These are phyloP conservation scores for Scleroderma citrinum DNA, from an alignment of 768 basidiomycete genomes.

Conservation along the genomic window DNA sequence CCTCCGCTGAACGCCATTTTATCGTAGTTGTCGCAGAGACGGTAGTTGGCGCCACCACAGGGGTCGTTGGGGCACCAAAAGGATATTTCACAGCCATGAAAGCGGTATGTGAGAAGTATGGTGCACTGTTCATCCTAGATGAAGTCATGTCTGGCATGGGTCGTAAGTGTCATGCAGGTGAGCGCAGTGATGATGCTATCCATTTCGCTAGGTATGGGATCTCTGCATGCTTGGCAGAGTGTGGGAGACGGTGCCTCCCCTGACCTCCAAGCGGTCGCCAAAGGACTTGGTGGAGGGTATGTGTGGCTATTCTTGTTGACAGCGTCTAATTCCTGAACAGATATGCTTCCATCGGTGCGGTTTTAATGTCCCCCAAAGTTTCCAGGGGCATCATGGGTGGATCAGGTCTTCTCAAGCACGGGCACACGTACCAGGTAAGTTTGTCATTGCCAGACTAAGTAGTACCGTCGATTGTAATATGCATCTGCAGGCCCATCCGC, in stretches of 20 bases:
- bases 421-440: slow-evolving; percentile 75
- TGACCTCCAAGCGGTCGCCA: slow-evolving; percentile 85
- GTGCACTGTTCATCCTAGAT: slow-evolving; percentile 73
- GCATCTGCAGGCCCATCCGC: slow-evolving; percentile 53
- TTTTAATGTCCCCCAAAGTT: slow-evolving; percentile 68
- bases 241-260: slow-evolving; percentile 73
- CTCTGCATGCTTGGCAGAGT: slow-evolving; percentile 80
- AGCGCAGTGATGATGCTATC: neutral
- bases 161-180: slow-evolving; percentile 42
- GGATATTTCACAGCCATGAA: slow-evolving; percentile 87
- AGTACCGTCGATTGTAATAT: neutral
- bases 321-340: slow-evolving; percentile 29
- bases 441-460: neutral
- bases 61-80: slow-evolving; percentile 68
- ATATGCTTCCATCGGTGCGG: slow-evolving; percentile 77
- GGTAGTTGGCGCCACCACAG: slow-evolving; percentile 82
- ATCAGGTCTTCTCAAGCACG: slow-evolving; percentile 77
- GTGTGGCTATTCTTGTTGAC: slow-evolving; percentile 12
- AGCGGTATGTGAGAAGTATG: slow-evolving; percentile 72
- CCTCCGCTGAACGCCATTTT: neutral
- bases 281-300: slow-evolving; percentile 86
- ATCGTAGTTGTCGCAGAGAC: slow-evolving; percentile 72
- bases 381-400: slow-evolving; percentile 61
- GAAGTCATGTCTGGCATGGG: slow-evolving; percentile 95
- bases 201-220: slow-evolving; percentile 64